These are phyloP conservation scores for Colletotrichum karsti DNA, from an alignment of 2,329 filamentous ascomycete species.

Conservation along the genomic window DNA sequence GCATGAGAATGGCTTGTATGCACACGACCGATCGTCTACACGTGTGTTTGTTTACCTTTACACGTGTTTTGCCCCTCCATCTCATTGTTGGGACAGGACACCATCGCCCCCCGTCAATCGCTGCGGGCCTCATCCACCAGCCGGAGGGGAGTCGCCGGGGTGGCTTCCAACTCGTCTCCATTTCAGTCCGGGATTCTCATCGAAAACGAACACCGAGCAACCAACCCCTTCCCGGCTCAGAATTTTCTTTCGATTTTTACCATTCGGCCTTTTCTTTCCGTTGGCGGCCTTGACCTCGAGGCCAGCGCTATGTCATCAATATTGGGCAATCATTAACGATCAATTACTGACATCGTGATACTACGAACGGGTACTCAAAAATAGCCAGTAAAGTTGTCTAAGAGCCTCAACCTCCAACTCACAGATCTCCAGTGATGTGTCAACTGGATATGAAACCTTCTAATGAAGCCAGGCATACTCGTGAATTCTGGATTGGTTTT, in stretches of 20 bases:
- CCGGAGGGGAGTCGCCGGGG: neutral
- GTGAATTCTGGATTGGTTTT: no score
- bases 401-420: no score
- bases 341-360: no score
- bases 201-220: neutral
- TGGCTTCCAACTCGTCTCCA: neutral
- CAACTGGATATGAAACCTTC: no score
- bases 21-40: neutral
- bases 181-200: neutral
- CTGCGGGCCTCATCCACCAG: neutral
- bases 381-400: no score
- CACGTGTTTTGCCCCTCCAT: neutral
- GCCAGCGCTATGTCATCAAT: neutral
- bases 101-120: conserved; percentile 8
- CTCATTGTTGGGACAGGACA: neutral
- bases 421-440: no score
- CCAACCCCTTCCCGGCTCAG: neutral
- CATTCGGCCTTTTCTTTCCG: no score
- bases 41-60: neutral
- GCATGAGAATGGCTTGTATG: no score
- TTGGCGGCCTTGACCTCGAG: neutral
- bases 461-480: no score
- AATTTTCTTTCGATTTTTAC: neutral
- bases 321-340: no score
- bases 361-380: no score